Conservation (phyloP, 1,139 yeast species). For the Lodderomyces theae region DNA sequence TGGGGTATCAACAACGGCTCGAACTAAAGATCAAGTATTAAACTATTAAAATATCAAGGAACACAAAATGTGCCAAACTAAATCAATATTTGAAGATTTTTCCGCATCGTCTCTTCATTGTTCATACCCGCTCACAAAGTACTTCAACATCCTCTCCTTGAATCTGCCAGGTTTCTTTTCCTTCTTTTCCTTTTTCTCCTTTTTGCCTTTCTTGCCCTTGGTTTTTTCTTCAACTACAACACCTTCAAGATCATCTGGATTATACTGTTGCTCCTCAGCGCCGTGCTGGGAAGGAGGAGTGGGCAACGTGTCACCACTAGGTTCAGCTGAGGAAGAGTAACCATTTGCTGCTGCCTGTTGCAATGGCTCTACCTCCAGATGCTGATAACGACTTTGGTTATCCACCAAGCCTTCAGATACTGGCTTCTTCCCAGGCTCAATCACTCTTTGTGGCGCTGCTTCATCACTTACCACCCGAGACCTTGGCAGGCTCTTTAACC, state of each 20-base stretch:
- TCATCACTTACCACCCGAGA: not conserved
- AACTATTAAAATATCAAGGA: too few species aligned
- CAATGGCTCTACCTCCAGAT: not conserved
- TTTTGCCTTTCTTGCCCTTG: constrained; percentile 4
- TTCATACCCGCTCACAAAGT: constrained; percentile 35
- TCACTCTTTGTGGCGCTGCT: not conserved
- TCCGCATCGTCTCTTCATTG: constrained; percentile 4
- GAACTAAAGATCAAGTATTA: too few species aligned
- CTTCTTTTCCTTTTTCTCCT: constrained; percentile 11
- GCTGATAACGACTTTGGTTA: not conserved
- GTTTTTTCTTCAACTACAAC: constrained; percentile 5
- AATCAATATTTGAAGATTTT: too few species aligned
- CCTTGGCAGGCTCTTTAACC: not conserved
- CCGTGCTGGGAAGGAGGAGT: constrained; percentile 9
- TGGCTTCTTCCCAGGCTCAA: not conserved
- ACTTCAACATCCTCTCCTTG: constrained; percentile 33
- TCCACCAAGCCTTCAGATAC: not conserved
- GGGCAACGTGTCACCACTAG: constrained; percentile 10
- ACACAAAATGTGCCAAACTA: too few species aligned
- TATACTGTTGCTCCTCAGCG: not conserved
- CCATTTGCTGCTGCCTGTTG: constrained; percentile 2
- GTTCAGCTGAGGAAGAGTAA: constrained; percentile 5
- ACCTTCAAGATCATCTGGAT: constrained; percentile 1
- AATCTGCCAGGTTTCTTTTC: constrained; percentile 26
- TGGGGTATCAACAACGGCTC: too few species aligned